Evolutionary conservation across 1,284 basidiomycete genomes (phyloP).

Genomic region (Apiotrichum veenhuisii): DNA sequence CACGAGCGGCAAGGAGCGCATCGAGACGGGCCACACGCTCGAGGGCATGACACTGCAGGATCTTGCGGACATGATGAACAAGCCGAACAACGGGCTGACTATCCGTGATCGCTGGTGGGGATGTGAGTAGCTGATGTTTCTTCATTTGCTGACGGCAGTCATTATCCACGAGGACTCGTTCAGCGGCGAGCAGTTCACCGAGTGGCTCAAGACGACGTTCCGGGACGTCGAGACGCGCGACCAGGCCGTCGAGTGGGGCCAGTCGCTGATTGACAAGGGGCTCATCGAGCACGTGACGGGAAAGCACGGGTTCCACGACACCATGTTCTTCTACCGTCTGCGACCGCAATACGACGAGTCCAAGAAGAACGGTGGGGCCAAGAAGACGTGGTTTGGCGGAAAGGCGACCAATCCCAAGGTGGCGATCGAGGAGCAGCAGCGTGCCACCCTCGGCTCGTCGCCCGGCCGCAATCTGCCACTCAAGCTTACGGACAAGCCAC

Average conservation of each 20-base stretch:
- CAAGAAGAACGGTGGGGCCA: slow-evolving; percentile 13
- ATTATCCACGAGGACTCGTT: slow-evolving; percentile 61
- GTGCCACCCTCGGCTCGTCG: slow-evolving; percentile 1
- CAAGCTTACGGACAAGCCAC: slow-evolving; percentile 18
- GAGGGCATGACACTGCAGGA: slow-evolving; percentile 41
- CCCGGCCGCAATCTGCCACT: slow-evolving; percentile 5
- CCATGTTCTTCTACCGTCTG: slow-evolving; percentile 78
- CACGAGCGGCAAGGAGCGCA: slow-evolving; percentile 36
- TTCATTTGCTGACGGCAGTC: slow-evolving; percentile 4
- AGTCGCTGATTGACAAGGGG: slow-evolving; percentile 68
- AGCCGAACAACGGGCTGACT: slow-evolving; percentile 42
- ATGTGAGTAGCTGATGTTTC: slow-evolving; percentile 22
- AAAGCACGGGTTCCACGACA: slow-evolving; percentile 72
- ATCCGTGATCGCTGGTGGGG: slow-evolving; percentile 47
- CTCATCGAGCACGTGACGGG: slow-evolving; percentile 74
- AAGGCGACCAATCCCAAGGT: slow-evolving; percentile 20
- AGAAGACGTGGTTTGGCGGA: slow-evolving; percentile 37
- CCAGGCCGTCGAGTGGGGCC: slow-evolving; percentile 74
- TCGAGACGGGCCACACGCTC: slow-evolving; percentile 28
- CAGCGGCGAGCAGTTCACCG: slow-evolving; percentile 77
- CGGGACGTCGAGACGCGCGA: slow-evolving; percentile 73
- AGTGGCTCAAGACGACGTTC: slow-evolving; percentile 81
- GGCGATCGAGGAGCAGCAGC: slow-evolving; percentile 21
- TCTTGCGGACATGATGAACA: slow-evolving; percentile 44
- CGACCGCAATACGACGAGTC: slow-evolving; percentile 60